Conservation (phyloP, 345 rosid genomes). For the Excoecaria cochinchinensis region DNA sequence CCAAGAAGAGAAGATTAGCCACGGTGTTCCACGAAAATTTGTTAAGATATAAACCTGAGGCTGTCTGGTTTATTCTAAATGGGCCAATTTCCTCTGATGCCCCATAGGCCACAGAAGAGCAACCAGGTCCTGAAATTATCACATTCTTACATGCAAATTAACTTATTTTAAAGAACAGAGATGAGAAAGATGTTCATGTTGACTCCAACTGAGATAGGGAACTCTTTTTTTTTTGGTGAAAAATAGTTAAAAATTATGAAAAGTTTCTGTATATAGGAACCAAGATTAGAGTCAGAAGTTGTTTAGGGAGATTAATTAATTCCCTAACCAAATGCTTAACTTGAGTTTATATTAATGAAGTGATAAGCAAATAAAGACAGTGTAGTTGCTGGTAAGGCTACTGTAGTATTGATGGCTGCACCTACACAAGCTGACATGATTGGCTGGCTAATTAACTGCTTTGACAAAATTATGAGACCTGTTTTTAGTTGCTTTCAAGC, state of each 20-base stretch:
- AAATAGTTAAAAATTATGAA: too few species aligned
- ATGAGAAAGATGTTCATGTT: too few species aligned
- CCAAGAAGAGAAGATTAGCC: conserved; percentile 90
- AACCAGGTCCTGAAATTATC: conserved; percentile 71
- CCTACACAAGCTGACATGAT: conserved; percentile 28
- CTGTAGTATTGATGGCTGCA: conserved; percentile 30
- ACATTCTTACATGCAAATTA: neutral
- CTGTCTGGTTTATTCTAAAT: conserved; percentile 74
- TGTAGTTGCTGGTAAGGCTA: neutral
- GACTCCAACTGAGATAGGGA: too few species aligned
- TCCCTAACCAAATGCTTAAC: neutral
- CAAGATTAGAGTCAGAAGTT: too few species aligned
- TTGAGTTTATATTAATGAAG: neutral
- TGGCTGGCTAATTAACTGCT: conserved; percentile 19
- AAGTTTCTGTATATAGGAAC: too few species aligned
- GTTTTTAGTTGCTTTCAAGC: conserved; percentile 38
- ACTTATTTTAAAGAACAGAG: too few species aligned
- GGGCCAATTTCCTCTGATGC: conserved; percentile 99
- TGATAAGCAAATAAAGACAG: neutral
- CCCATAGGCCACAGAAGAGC: conserved; percentile 98
- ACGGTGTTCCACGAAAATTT: conserved; percentile 84
- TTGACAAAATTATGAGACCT: conserved; percentile 34
- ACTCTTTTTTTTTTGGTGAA: too few species aligned
- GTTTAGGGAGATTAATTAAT: neutral
- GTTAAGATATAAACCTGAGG: conserved; percentile 78